Evolutionary conservation across 768 basidiomycete genomes (phyloP), one percentile per base, ranked within the genome.

Genomic region (Suillus weaverae): DNA sequence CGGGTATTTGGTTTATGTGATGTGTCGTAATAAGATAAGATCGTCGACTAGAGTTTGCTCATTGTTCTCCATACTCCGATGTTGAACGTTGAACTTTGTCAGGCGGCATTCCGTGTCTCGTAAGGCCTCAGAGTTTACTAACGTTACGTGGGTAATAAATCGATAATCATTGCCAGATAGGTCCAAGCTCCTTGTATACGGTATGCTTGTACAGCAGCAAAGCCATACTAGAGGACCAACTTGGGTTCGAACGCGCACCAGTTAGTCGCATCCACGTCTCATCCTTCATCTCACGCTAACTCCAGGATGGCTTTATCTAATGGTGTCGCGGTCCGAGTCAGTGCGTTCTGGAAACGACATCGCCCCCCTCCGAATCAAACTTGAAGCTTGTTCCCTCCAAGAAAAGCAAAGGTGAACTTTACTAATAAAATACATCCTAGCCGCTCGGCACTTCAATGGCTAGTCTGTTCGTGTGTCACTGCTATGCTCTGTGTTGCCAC

Each of bases 51-150:
- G n/a, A n/a, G n/a, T n/a, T n/a, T n/a, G n/a, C n/a, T n/a, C n/a
- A n/a, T 22, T 50, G 26, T 20, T 43, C 18, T 32, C 30, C 51
- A 51, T 16, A 14, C 48, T 50, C n/a, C n/a, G 16, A 41, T 16
- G 39, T 44, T 44, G 30, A 35, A 54, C 30, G 10, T 54, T 35
- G 53, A 54, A 54, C 53, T n/a, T 35, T 54, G 20, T 54, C 53
- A 35, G 35, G 33, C 53, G 53, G 53, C 33, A 20, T 35, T n/a
- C 53, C 53, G 53, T n/a, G 53, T 54, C 53, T 54, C 53, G 53
- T 54, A 54, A 33, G 5, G 53, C 32, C 20, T 11, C 33, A 20
- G 33, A 33, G 9, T 53, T 32, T 20, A 33, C 18, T 32, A 53
- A 33, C 51, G 20, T 54, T n/a, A 54, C 32, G 20, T n/a, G 5